Conservation (phyloP, 805 yeast genomes). For the Barnettozyma botsteinii region DNA sequence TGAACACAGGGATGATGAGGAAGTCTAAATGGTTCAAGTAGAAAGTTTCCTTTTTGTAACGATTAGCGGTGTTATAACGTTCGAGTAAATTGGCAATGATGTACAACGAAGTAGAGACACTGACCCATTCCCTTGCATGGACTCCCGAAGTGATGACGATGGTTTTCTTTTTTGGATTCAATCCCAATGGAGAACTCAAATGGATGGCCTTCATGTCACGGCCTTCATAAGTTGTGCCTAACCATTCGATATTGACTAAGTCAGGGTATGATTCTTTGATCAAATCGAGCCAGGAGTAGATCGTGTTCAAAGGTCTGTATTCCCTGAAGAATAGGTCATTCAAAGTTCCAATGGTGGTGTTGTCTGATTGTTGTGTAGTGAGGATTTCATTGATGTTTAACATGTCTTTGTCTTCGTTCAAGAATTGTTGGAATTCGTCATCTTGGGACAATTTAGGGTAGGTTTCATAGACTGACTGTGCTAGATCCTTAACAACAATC, state of each 20-base stretch:
- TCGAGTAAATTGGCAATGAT: slow-evolving; percentile 42
- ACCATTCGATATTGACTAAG: slow-evolving; percentile 52
- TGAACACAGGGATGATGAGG: slow-evolving; percentile 73
- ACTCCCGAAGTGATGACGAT: slow-evolving; percentile 77
- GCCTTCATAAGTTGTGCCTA: slow-evolving; percentile 76
- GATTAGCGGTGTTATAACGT: slow-evolving; percentile 35
- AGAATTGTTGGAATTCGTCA: slow-evolving; percentile 4
- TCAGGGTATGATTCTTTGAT: slow-evolving; percentile 59
- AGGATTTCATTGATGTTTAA: slow-evolving; percentile 5
- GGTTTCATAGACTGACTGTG: slow-evolving; percentile 51
- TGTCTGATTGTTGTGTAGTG: slow-evolving; percentile 5
- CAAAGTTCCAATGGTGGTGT: slow-evolving; percentile 6
- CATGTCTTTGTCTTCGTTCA: slow-evolving; percentile 2
- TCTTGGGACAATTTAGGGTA: slow-evolving; percentile 31
- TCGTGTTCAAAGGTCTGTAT: slow-evolving; percentile 61
- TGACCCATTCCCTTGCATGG: slow-evolving; percentile 90
- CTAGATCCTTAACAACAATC: slow-evolving; percentile 50
- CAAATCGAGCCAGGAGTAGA: slow-evolving; percentile 66
- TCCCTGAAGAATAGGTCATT: slow-evolving; percentile 62
- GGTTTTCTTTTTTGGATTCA: slow-evolving; percentile 46
- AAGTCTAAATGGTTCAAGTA: slow-evolving; percentile 60
- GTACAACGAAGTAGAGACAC: slow-evolving; percentile 64
- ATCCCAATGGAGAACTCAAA: slow-evolving; percentile 43
- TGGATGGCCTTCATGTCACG: slow-evolving; percentile 64
- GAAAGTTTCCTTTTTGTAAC: slow-evolving; percentile 32